phyloP scores from a whole-genome alignment of 352 stramenopile species.

The Aphanomyces stellatus region DNA sequence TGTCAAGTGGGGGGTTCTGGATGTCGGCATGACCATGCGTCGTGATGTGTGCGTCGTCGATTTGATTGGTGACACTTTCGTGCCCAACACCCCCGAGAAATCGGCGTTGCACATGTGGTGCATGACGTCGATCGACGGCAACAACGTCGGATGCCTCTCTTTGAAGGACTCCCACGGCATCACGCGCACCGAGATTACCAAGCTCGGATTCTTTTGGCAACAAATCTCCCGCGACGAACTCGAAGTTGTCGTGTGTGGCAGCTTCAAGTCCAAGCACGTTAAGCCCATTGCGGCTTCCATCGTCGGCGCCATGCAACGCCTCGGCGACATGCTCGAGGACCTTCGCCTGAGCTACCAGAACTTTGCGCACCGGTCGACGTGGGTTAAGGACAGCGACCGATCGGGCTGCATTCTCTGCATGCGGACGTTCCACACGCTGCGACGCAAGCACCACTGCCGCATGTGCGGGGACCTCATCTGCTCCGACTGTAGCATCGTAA shows the following conservation, averaged over 20 bases:
- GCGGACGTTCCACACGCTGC: conserved; percentile 63
- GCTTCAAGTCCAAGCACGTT: conserved; percentile 63
- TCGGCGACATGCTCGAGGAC: conserved; percentile 65
- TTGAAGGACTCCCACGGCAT: conserved; percentile 67
- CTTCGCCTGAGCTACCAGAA: conserved; percentile 63
- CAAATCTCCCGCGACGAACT: conserved; percentile 56
- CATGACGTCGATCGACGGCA: conserved; percentile 59
- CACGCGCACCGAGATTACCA: conserved; percentile 41
- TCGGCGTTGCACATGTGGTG: conserved; percentile 62
- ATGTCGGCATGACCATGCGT: conserved; percentile 45
- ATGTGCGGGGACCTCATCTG: conserved; percentile 74
- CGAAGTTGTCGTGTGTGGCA: conserved; percentile 70
- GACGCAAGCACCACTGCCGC: conserved; percentile 74
- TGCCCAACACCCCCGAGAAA: conserved; percentile 48
- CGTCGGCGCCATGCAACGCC: conserved; percentile 36
- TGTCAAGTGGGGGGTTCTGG: conserved; percentile 68
- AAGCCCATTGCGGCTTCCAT: conserved; percentile 44
- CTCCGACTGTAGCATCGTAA: conserved; percentile 66
- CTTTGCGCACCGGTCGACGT: conserved; percentile 63
- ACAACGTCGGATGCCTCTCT: conserved; percentile 67
- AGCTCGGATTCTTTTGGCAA: conserved; percentile 68
- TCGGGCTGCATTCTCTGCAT: conserved; percentile 65
- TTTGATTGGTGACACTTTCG: conserved; percentile 52
- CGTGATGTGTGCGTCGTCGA: conserved; percentile 66
- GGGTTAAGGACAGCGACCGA: conserved; percentile 67